Base-by-base conservation (phyloP, 176 grass and related monocot species). In the Cymbopogon citratus region DNA sequence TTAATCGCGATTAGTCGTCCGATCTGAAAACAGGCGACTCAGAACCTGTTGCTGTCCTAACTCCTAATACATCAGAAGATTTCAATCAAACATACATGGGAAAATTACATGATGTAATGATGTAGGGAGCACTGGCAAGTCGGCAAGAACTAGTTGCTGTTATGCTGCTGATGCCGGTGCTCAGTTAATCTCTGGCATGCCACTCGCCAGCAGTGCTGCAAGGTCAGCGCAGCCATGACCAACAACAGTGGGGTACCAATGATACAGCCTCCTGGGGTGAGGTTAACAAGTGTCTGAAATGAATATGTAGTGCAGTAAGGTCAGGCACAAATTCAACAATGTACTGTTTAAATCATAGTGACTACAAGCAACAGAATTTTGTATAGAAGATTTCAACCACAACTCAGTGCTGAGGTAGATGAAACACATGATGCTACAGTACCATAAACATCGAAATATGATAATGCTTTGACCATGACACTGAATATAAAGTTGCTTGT, bases 281-380 rank as follows among this genome's bases (percentile, higher is more conserved):
- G 90, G 78, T 95, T 99, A 51, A 95, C 66, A 39, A 99, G 66
- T 46, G 92, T 99, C 96, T 99, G 92, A 82, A 88, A 85, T 78
- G 66, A 84, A 88, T 23, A 75, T 19, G 59, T 5, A 44, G 33
- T 10, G 66, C 56, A 66, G 21, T 69, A 62, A 61, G 46, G 79
- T 44, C 61, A 83, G 27, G 46, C 25, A n/a, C 45, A 85, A 38
- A 18, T 61, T 70, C 71, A 76, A 40, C 33, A 52, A 25, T 78
- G 73, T 48, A 57, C 76, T 56, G 25, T 77, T 24, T 2, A 10
- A 46, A 77, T 25, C 65, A 77, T 76, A 43, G 63, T 57, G 29
- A 51, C 56, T 59, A 57, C 23, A 57, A 59, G 2, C 21, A 60
- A 60, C 56, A 60, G 11, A 9, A 60, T 60, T 11, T 25, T 6